These are phyloP conservation scores for Testicularia cyperi DNA, from an alignment of 1,284 basidiomycete species.

Conservation along the genomic window DNA sequence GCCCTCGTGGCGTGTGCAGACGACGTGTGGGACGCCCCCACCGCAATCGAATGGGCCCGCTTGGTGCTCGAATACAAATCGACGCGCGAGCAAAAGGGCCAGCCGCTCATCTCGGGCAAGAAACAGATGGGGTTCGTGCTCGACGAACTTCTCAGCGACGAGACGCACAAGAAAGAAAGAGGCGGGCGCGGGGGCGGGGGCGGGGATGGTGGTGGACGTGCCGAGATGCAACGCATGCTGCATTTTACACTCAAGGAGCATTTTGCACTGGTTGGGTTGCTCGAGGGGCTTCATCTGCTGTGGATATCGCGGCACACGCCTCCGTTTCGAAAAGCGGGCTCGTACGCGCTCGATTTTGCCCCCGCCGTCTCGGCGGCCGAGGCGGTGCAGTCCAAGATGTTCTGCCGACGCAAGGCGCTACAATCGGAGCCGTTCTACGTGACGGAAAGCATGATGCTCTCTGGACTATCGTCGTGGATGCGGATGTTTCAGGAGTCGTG, in stretches of 20 bases:
- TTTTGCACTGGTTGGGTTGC: constrained; percentile 19
- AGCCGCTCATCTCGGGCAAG: constrained; percentile 12
- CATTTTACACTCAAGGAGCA: constrained; percentile 32
- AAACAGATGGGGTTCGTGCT: constrained; percentile 25
- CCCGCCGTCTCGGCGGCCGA: not conserved
- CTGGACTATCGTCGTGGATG: constrained; percentile 29
- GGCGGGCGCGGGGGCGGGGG: too few relatives aligned
- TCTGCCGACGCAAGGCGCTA: not conserved
- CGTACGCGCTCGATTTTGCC: constrained; percentile 26
- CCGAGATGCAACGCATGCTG: constrained; percentile 9
- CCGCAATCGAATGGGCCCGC: constrained; percentile 30
- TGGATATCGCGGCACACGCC: constrained; percentile 25
- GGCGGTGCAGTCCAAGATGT: not conserved
- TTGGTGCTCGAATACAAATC: constrained; percentile 28
- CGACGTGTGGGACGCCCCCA: constrained; percentile 32
- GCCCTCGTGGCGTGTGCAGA: constrained; percentile 30
- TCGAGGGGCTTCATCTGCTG: constrained; percentile 30
- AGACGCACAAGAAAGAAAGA: constrained; percentile 4
- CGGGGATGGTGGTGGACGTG: too few relatives aligned
- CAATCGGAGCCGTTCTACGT: not conserved
- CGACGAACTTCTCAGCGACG: constrained; percentile 15
- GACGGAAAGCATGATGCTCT: constrained; percentile 16
- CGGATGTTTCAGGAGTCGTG: constrained; percentile 24
- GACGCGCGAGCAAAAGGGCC: constrained; percentile 11
- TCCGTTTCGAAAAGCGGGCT: constrained; percentile 17